Evolutionary conservation across 169 alveolate genomes (phyloP).

Genomic region (Cryptosporidium ryanae): DNA sequence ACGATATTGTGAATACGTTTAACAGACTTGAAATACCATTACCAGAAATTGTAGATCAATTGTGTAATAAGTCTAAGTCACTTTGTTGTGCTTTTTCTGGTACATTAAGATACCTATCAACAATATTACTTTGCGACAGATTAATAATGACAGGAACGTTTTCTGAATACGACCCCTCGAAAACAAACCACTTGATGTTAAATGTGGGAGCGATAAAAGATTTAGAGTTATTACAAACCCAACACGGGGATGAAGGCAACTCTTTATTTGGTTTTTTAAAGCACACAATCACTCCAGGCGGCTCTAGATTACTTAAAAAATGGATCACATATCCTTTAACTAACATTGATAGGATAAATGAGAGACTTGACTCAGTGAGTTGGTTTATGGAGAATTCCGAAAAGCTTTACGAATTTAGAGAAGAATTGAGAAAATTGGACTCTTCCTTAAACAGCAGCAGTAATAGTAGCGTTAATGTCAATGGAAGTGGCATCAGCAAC

Average conservation of each 20-base stretch:
- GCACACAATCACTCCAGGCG: conserved; percentile 93
- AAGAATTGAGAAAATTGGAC: conserved; percentile 26
- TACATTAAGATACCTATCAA: conserved; percentile 43
- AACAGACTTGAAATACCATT: conserved; percentile 25
- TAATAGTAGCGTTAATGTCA: background rate
- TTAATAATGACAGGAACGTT: conserved; percentile 51
- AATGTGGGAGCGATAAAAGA: conserved; percentile 86
- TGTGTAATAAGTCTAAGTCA: conserved; percentile 34
- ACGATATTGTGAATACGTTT: conserved; percentile 45
- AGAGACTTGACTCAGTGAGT: conserved; percentile 91
- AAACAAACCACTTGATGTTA: conserved; percentile 67
- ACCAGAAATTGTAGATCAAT: conserved; percentile 33
- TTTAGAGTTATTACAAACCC: conserved; percentile 85
- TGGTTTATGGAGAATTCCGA: conserved; percentile 85
- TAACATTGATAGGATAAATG: conserved; percentile 86
- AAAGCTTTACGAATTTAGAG: conserved; percentile 70
- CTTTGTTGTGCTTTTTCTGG: conserved; percentile 64
- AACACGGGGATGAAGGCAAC: conserved; percentile 84
- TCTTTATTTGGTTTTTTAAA: conserved; percentile 89
- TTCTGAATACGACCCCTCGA: conserved; percentile 49
- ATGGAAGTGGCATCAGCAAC: background rate
- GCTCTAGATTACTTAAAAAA: conserved; percentile 92
- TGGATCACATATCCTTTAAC: conserved; percentile 96
- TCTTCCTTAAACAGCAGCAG: background rate
- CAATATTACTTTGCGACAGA: conserved; percentile 66